phyloP scores from a whole-genome alignment of 2,329 filamentous ascomycete genomes.

The Fonsecaea multimorphosa region DNA sequence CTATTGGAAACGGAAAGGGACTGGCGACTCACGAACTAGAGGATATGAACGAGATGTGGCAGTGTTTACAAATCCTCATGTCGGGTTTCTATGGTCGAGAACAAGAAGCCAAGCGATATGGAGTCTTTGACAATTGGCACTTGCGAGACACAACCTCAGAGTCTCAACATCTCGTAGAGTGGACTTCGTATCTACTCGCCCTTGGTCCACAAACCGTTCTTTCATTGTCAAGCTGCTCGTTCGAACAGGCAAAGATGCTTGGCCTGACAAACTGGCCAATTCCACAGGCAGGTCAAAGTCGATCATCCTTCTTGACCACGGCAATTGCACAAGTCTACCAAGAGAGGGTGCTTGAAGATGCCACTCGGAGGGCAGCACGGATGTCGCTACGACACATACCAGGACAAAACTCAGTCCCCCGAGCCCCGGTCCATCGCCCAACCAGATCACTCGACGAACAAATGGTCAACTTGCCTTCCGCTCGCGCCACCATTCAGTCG shows the following conservation, averaged over 20 bases:
- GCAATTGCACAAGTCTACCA: conserved; percentile 66
- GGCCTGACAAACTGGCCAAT: conserved; percentile 64
- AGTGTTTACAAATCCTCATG: conserved; percentile 63
- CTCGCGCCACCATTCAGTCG: conserved; percentile 18
- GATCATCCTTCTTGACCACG: conserved; percentile 65
- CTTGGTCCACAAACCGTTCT: conserved; percentile 64
- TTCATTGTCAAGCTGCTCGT: conserved; percentile 56
- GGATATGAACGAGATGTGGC: conserved; percentile 70
- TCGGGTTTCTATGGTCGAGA: conserved; percentile 62
- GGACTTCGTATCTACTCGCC: conserved; percentile 65
- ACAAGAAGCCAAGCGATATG: conserved; percentile 60
- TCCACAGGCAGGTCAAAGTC: conserved; percentile 54
- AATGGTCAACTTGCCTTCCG: conserved; percentile 2
- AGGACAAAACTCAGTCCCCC: conserved; percentile 9
- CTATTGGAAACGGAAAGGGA: conserved; percentile 61
- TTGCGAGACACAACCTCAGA: conserved; percentile 47
- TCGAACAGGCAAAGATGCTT: conserved; percentile 59
- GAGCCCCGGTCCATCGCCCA: conserved; percentile 25
- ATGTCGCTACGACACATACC: conserved; percentile 22
- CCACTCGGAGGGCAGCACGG: conserved; percentile 32
- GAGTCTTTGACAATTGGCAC: conserved; percentile 57
- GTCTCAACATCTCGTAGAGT: conserved; percentile 64
- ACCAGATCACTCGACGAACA: conserved; percentile 32
- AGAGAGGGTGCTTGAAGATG: conserved; percentile 43
- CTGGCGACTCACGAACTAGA: conserved; percentile 63